Base-by-base conservation (phyloP, 2,329 filamentous ascomycete genomes). In the Aureobasidium pullulans region DNA sequence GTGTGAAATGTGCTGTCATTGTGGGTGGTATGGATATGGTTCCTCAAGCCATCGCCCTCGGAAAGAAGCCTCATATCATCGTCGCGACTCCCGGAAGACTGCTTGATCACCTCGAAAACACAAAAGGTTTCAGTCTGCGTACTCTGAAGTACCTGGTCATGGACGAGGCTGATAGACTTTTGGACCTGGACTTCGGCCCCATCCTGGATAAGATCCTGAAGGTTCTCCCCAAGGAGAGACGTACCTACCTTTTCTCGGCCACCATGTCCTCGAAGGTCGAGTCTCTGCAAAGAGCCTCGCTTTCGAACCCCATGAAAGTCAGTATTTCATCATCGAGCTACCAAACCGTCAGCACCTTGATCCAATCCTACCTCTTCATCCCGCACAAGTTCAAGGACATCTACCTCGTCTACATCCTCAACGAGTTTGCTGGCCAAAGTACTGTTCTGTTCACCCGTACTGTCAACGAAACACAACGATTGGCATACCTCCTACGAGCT, bases 1-100 rank as follows among this genome's bases (percentile, higher is more conserved):
- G 86, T n/a, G 87, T 97, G 39, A 85, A 90, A 68, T 90, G 86
- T 68, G 87, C 89, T 6, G 85, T 99, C 44, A 60, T 73, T 6
- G 89, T 97, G 1, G 94, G 94, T 67, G 94, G 94, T 44, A 86
- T 97, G 80, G 93, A 97, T 65, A 96, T 96, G 90, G 89, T 96
- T 1, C 83, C 89, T 0, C 94, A 99, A 72, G 76, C 88, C 1
- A 95, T 99, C 64, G 88, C 92, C 0, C 82, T 99, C 0, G 90
- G 89, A 80, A 93, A 93, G 68, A 93, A 93, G 67, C 94, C 94
- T 7, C 94, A 99, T 69, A 86, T 99, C 28, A 79, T 97, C 23
- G 92, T 97, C 40, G 93, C 93, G 0, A 96, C 93, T 0, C 93
- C 93, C 0, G 93, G 92, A 56, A 84, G 93, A 60, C 77, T 96